Conservation (phyloP, 192 early-diverging fungal genomes). For the Gonapodya prolifera region DNA sequence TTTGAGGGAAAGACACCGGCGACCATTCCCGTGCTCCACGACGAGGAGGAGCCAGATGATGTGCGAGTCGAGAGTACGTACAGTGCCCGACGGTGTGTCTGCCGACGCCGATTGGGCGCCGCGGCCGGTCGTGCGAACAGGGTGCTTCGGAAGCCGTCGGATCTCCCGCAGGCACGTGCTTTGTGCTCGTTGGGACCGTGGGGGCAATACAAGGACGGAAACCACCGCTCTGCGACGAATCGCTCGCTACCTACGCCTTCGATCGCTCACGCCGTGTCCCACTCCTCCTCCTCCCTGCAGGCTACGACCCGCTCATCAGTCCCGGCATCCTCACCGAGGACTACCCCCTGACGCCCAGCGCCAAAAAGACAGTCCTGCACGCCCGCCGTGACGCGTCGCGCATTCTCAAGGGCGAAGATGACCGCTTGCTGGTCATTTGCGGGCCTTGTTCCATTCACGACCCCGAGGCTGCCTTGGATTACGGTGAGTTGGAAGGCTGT, state of each 20-base stretch:
- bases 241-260: no score
- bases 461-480: slow-evolving; percentile 68
- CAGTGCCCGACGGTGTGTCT: no score
- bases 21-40: neutral
- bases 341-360: neutral
- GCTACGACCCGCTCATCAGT: neutral
- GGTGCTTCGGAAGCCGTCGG: no score
- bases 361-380: slow-evolving; percentile 13
- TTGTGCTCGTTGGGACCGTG: no score
- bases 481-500: slow-evolving; percentile 36
- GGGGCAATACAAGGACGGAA: no score
- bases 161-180: no score
- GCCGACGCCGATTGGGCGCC: no score
- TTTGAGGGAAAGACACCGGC: neutral
- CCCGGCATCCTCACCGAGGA: neutral
- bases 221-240: no score
- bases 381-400: slow-evolving; percentile 35
- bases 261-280: no score
- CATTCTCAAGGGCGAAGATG: slow-evolving; percentile 68
- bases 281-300: no score
- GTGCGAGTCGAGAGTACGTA: neutral
- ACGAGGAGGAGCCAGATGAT: slow-evolving; percentile 1
- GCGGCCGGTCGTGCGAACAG: no score
- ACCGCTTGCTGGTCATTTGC: slow-evolving; percentile 79
- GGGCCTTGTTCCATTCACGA: slow-evolving; percentile 98